Evolutionary conservation across 805 yeast species (phyloP).

Genomic region (Kuraishia hungarica): DNA sequence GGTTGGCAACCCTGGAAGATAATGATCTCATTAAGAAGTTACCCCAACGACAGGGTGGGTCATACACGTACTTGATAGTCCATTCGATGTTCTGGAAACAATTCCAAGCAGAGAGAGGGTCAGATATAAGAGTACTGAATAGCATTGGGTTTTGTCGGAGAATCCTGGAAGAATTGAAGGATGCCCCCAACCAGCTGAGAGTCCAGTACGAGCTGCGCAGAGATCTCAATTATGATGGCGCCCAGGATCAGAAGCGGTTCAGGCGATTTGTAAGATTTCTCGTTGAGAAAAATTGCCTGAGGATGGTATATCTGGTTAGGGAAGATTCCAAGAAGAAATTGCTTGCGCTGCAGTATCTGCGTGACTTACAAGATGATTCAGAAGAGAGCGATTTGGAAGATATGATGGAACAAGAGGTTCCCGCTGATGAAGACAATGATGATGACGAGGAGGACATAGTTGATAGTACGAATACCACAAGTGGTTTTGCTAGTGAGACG

Average conservation of each 20-base stretch:
- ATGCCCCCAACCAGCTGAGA: not conserved
- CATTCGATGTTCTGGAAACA: not conserved
- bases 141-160: not conserved
- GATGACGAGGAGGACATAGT: conserved; percentile 18
- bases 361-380: conserved; percentile 25
- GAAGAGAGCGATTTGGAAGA: conserved; percentile 15
- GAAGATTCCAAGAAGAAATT: conserved; percentile 24
- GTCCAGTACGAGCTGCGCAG: conserved; percentile 38
- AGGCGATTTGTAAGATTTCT: conserved; percentile 38
- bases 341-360: conserved; percentile 29
- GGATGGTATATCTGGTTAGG: conserved; percentile 28
- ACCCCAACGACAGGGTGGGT: conserved; percentile 4
- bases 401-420: conserved; percentile 8
- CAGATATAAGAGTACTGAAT: not conserved
- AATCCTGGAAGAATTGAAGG: not conserved
- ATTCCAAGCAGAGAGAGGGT: not conserved
- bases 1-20: conserved; percentile 47
- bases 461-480: not conserved
- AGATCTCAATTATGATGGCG: conserved; percentile 44
- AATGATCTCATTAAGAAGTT: conserved; percentile 36
- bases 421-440: conserved; percentile 18
- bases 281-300: conserved; percentile 34
- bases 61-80: not conserved
- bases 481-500: not conserved
- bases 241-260: conserved; percentile 22